phyloP scores from a whole-genome alignment of 2,329 filamentous ascomycete genomes.

The Macrophomina pseudophaseolina region DNA sequence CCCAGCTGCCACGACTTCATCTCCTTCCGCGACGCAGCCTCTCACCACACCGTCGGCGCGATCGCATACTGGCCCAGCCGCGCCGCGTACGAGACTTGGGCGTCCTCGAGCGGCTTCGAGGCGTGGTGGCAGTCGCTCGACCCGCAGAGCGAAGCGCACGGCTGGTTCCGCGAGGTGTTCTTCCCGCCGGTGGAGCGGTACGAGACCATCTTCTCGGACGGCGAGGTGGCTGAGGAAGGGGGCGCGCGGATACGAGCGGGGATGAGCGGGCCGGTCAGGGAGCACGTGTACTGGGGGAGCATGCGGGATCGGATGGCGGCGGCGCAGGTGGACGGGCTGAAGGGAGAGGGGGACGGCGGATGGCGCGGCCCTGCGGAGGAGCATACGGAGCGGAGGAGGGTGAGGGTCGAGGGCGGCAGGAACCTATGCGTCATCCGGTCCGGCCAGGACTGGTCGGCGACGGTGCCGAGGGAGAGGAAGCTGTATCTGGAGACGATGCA shows the following conservation, averaged over 20 bases:
- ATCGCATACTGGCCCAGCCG: neutral
- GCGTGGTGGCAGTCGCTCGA: slow-evolving; percentile 5
- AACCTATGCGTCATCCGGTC: slow-evolving; percentile 54
- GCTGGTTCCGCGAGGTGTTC: slow-evolving; percentile 53
- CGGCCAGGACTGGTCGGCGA: slow-evolving; percentile 53
- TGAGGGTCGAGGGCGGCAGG: slow-evolving; percentile 44
- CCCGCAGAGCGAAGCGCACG: slow-evolving; percentile 37
- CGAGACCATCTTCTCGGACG: slow-evolving; percentile 51
- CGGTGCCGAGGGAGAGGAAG: slow-evolving; percentile 47
- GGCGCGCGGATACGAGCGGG: slow-evolving; percentile 47
- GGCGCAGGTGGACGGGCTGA: slow-evolving; percentile 45
- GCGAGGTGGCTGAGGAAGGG: slow-evolving; percentile 44
- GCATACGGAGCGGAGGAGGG: slow-evolving; percentile 29
- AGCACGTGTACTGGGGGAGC: slow-evolving; percentile 56
- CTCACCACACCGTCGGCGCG: neutral
- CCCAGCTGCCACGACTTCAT: slow-evolving; percentile 28
- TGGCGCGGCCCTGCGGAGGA: slow-evolving; percentile 1
- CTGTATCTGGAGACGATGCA: slow-evolving; percentile 55
- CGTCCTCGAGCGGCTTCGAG: neutral
- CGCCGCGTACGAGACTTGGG: neutral
- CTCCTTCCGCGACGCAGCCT: neutral
- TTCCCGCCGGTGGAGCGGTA: slow-evolving; percentile 50
- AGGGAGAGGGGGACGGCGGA: neutral
- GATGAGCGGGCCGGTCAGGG: slow-evolving; percentile 45
- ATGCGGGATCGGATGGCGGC: slow-evolving; percentile 52